Percentiles rank a stretch among this genome's conserved stretches.
These are phyloP conservation scores for Ceratobasidium sp. DNA, from an alignment of 1,284 basidiomycete genomes.

Conservation along the genomic window DNA sequence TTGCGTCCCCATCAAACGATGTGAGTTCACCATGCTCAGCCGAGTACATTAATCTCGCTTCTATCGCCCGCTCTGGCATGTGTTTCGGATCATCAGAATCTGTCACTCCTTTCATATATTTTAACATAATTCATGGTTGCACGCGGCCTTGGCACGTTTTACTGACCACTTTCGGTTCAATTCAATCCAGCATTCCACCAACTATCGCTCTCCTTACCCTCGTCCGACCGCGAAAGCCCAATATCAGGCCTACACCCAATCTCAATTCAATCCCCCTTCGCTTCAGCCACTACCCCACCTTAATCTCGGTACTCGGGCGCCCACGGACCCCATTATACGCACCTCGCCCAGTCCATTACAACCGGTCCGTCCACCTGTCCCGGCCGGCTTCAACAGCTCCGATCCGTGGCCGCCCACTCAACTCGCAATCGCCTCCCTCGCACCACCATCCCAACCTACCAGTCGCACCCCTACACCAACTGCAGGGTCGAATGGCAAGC, in stretches of 20 bases:
- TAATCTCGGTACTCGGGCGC: background rate
- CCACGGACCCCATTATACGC: background rate
- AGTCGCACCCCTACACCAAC: slow-evolving; percentile 33
- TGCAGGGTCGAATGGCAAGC: slow-evolving; percentile 15
- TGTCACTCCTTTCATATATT: slow-evolving; percentile 14
- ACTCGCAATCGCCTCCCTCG: slow-evolving; percentile 33
- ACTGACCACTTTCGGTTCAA: slow-evolving; percentile 3
- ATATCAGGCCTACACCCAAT: slow-evolving; percentile 16
- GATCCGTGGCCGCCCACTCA: slow-evolving; percentile 29
- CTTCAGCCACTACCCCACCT: background rate
- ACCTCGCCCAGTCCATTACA: background rate
- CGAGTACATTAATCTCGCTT: background rate
- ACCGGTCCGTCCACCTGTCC: background rate
- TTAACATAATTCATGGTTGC: background rate
- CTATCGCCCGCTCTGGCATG: background rate
- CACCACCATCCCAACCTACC: slow-evolving; percentile 13
- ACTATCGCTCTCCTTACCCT: slow-evolving; percentile 10
- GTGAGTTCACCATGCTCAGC: slow-evolving; percentile 30
- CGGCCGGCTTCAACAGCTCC: slow-evolving; percentile 15
- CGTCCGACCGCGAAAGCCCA: slow-evolving; percentile 14
- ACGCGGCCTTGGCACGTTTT: background rate
- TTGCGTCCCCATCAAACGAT: slow-evolving; percentile 36
- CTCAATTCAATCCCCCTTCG: slow-evolving; percentile 4
- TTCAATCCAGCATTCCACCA: slow-evolving; percentile 32
- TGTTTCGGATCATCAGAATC: slow-evolving; percentile 17